Evolutionary conservation across 2,329 filamentous ascomycete species (phyloP).

Genomic region (Aureobasidium mangrovei): DNA sequence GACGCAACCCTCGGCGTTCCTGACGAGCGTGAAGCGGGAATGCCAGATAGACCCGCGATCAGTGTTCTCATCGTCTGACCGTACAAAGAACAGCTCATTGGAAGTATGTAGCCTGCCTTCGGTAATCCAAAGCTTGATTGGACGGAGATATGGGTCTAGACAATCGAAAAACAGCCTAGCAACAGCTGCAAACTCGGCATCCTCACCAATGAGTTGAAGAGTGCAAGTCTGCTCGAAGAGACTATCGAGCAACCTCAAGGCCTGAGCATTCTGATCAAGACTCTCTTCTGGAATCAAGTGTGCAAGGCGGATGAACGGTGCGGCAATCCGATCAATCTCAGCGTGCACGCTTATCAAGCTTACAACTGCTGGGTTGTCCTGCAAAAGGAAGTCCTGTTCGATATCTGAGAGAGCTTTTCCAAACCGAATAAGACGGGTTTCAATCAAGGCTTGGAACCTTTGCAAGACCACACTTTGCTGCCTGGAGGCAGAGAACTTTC

Average conservation of each 20-base stretch:
- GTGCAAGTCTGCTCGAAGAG: conserved; percentile 62
- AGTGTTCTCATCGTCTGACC: conserved; percentile 46
- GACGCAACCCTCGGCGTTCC: conserved; percentile 49
- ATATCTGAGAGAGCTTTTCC: conserved; percentile 50
- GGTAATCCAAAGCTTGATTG: conserved; percentile 78
- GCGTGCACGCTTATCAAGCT: conserved; percentile 57
- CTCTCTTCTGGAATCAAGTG: conserved; percentile 52
- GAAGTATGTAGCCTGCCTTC: conserved; percentile 55
- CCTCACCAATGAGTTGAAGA: conserved; percentile 61
- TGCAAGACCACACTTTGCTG: conserved; percentile 45
- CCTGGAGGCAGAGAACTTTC: conserved; percentile 37
- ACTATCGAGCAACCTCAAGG: conserved; percentile 69
- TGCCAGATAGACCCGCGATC: conserved; percentile 65
- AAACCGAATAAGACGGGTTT: conserved; percentile 48
- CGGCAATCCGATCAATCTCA: conserved; percentile 46
- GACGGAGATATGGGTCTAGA: conserved; percentile 71
- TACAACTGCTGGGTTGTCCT: conserved; percentile 47
- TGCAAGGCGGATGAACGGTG: conserved; percentile 52
- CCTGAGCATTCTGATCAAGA: conserved; percentile 32
- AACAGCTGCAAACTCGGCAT: conserved; percentile 52
- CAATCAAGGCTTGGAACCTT: conserved; percentile 59
- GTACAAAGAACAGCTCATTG: conserved; percentile 68
- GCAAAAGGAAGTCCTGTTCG: conserved; percentile 52
- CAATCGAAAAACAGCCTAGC: conserved; percentile 68
- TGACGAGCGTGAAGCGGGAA: conserved; percentile 60